phyloP scores from a whole-genome alignment of 805 yeast species.

The Spencermartinsiella europaea region DNA sequence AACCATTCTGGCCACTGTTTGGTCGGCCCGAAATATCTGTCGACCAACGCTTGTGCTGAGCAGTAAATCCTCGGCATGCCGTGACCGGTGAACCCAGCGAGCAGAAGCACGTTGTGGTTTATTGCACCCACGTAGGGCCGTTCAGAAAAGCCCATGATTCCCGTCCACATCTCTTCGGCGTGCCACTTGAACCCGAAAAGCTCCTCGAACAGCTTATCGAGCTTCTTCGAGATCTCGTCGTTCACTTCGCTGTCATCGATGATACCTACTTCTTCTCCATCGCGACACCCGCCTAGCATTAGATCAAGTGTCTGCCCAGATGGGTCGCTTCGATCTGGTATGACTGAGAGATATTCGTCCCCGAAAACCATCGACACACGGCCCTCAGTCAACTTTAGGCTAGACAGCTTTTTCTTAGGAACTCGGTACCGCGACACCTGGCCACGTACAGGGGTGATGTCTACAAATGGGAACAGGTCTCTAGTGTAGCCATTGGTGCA shows the following conservation, averaged over 20 bases:
- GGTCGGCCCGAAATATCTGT: constrained; percentile 3
- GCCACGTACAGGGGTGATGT: constrained; percentile 27
- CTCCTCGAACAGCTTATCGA: constrained; percentile 5
- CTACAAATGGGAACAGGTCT: background rate
- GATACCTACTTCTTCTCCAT: constrained; percentile 12
- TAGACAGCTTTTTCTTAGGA: background rate
- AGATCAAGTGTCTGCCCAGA: constrained; percentile 5
- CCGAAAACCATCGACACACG: constrained; percentile 12
- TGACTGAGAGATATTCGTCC: constrained; percentile 15
- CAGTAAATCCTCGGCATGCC: constrained; percentile 47
- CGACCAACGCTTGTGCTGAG: constrained; percentile 37
- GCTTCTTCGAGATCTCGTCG: constrained; percentile 1
- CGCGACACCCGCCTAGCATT: constrained; percentile 19
- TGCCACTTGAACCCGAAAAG: constrained; percentile 8
- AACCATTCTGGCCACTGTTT: constrained; percentile 19
- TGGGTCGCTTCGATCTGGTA: constrained; percentile 10
- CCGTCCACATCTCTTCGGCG: constrained; percentile 37
- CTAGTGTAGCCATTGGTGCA: constrained; percentile 37
- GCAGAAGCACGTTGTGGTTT: constrained; percentile 5
- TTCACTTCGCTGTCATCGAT: constrained; percentile 14
- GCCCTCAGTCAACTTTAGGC: constrained; percentile 5
- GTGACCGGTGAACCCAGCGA: constrained; percentile 48
- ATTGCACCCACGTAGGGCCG: constrained; percentile 40
- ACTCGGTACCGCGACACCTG: constrained; percentile 23
- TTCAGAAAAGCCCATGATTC: constrained; percentile 43